Base-by-base conservation (phyloP, 768 basidiomycete species). In the Tulasnella sp. region DNA sequence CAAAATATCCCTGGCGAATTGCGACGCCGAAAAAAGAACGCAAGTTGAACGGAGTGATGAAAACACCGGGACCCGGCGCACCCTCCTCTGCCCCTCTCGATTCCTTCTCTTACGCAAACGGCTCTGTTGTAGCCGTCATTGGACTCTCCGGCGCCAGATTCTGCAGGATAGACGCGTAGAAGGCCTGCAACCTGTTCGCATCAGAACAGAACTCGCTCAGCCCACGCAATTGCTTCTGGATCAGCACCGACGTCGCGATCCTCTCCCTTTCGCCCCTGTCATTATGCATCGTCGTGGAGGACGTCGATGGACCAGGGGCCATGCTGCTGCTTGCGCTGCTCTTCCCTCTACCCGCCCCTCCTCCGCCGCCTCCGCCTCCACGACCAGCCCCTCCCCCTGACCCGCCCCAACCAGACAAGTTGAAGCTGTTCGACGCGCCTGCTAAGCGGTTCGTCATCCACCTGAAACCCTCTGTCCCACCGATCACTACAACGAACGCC, bases 361-460 rank as follows among this genome's bases (percentile, higher is more conserved):
- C 85, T 83, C 11, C 29, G 13, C 26, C 24, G 23, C 17, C n/a
- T 13, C 55, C 55, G 30, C 56, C 56, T 13, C 21, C n/a, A 24
- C 38, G 41, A 2, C 23, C 55, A 5, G 26, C 17, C 13, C 52
- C 52, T 8, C 29, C 52, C 23, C 10, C 32, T 21, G 1, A 23
- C 23, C 4, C 52, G 2, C 27, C 32, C 45, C 45, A 48, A 5
- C 45, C 43, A 23, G 58, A 19, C 38, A 48, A 23, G 29, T 42
- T 41, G 24, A 43, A 41, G 45, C 54, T 45, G 27, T 59, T 59
- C 32, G 58, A 59, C 24, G 83, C 78, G 2, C 79, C 83, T 77
- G 89, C 86, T 60, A 94, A 73, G 23, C 92, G 76, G 69, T 97
- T 97, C 56, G 88, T 93, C 65, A 92, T 75, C 76, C 94, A 95